Conservation (phyloP, 208 protist species). For the Novymonas esmeraldas region DNA sequence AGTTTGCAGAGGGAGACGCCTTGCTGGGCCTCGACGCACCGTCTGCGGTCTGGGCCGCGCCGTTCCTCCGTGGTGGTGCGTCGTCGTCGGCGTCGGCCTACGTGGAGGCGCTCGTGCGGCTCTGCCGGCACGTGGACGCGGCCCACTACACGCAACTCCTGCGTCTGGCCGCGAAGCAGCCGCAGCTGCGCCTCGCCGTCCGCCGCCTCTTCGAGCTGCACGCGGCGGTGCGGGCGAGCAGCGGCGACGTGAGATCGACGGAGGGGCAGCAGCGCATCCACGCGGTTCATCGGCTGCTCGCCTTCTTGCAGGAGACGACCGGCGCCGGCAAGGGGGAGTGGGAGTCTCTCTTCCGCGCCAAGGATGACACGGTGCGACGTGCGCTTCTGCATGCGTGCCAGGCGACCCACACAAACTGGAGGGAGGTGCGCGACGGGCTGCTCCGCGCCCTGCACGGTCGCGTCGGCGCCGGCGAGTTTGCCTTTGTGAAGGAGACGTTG, state of each 20-base stretch:
- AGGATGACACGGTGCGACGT: constrained; percentile 65
- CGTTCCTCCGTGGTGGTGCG: too few species aligned
- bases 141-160: constrained; percentile 50
- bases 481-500: constrained; percentile 55
- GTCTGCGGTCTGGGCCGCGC: not conserved
- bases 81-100: constrained; percentile 27
- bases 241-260: constrained; percentile 40
- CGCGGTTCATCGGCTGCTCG: constrained; percentile 71
- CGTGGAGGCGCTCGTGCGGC: constrained; percentile 48
- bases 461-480: constrained; percentile 35
- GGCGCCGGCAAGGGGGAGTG: constrained; percentile 59
- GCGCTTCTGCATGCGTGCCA: constrained; percentile 55
- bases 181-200: constrained; percentile 53
- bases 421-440: constrained; percentile 37
- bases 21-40: constrained; percentile 18
- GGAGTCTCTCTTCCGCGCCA: constrained; percentile 69
- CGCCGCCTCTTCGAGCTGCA: constrained; percentile 36
- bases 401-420: constrained; percentile 33
- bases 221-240: constrained; percentile 32
- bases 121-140: constrained; percentile 51
- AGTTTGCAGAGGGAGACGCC: constrained; percentile 23
- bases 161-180: constrained; percentile 50
- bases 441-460: constrained; percentile 50
- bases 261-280: constrained; percentile 61
- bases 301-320: constrained; percentile 61